A percentile compares a stretch with the other conserved stretches of the same genome.
phyloP scores from a whole-genome alignment of 805 yeast species.

The Candida takata region DNA sequence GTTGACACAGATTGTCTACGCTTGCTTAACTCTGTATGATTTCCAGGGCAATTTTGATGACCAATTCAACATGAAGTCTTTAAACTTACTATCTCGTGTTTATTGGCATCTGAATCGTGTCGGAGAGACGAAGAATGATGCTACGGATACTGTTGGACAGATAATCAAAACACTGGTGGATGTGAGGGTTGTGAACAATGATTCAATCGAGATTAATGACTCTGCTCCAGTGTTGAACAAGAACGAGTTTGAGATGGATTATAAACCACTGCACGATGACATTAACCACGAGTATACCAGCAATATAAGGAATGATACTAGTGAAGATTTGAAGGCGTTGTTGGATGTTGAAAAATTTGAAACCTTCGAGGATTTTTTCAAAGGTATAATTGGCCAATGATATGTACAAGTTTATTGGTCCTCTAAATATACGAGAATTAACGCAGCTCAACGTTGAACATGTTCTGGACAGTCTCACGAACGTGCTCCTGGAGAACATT shows the following conservation, averaged over 20 bases:
- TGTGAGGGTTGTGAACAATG: conserved; percentile 10
- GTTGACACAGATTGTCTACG: conserved; percentile 45
- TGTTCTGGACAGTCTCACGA: conserved; percentile 44
- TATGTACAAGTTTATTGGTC: conserved; percentile 7
- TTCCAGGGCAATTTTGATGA: conserved; percentile 33
- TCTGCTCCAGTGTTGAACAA: background rate
- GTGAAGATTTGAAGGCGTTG: background rate
- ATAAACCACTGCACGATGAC: conserved; percentile 23
- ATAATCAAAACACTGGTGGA: conserved; percentile 43
- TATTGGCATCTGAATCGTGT: conserved; percentile 54
- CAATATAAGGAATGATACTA: conserved; percentile 6
- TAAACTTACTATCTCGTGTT: conserved; percentile 42
- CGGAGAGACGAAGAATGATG: conserved; percentile 51
- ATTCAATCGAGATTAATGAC: background rate
- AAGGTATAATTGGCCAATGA: conserved; percentile 27
- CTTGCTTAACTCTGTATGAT: conserved; percentile 47
- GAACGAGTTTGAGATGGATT: conserved; percentile 12
- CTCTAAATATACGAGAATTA: conserved; percentile 12
- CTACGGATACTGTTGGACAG: conserved; percentile 52
- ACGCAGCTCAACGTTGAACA: conserved; percentile 53
- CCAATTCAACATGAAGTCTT: conserved; percentile 33
- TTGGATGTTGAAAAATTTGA: conserved; percentile 25
- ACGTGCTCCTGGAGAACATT: conserved; percentile 66
- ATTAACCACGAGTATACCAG: conserved; percentile 18
- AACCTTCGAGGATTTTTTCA: conserved; percentile 52